Conservation (phyloP, 768 basidiomycete genomes). For the Plicaturopsis crispa region DNA sequence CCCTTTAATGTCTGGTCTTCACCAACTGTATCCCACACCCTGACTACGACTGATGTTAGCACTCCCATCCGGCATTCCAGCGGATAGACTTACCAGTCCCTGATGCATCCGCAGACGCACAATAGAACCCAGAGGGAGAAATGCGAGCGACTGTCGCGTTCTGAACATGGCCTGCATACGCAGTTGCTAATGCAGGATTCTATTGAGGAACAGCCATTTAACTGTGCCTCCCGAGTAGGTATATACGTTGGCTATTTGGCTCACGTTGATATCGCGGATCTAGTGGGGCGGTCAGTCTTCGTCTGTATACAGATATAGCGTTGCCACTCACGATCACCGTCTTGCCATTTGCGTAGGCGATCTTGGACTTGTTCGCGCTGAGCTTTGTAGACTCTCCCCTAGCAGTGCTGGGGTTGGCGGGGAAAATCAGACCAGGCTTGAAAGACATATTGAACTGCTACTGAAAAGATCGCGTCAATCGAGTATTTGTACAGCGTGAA, state of each 20-base stretch:
- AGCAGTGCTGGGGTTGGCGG: slow-evolving; percentile 63
- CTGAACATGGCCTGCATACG: slow-evolving; percentile 77
- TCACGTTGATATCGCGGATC: slow-evolving; percentile 81
- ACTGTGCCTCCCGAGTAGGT: slow-evolving; percentile 2
- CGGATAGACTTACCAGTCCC: slow-evolving; percentile 60
- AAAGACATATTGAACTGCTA: slow-evolving; percentile 47
- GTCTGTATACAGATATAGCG: background rate
- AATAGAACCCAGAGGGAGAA: slow-evolving; percentile 92
- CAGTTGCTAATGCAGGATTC: slow-evolving; percentile 57
- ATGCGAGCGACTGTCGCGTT: slow-evolving; percentile 85
- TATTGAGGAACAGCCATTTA: slow-evolving; percentile 19
- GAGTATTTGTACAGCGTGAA: no score
- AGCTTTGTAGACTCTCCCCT: slow-evolving; percentile 71
- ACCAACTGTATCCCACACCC: slow-evolving; percentile 90
- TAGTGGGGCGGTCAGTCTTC: slow-evolving; percentile 17
- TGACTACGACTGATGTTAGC: slow-evolving; percentile 37
- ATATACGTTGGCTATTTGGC: slow-evolving; percentile 10
- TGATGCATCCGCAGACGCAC: slow-evolving; percentile 78
- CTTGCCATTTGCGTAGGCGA: slow-evolving; percentile 82
- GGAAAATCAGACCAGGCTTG: slow-evolving; percentile 43
- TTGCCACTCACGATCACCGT: slow-evolving; percentile 69
- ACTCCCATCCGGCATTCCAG: background rate
- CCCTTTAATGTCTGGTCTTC: slow-evolving; percentile 78
- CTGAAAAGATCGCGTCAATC: no score
- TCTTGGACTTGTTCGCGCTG: slow-evolving; percentile 65